phyloP scores from a whole-genome alignment of 1,139 yeast genomes.

The Geotrichum citri-aurantii region DNA sequence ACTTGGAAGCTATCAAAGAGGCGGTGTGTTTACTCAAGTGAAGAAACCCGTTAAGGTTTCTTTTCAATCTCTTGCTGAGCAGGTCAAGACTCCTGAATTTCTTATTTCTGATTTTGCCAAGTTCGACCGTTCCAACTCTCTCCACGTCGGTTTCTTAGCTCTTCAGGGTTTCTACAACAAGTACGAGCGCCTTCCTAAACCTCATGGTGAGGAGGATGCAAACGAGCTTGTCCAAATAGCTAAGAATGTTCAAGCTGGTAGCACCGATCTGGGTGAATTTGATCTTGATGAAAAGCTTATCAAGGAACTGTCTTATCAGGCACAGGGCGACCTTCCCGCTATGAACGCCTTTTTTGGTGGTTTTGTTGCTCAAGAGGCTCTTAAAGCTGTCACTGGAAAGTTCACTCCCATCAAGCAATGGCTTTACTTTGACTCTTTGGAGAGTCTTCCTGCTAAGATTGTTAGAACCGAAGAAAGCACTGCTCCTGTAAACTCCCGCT shows the following conservation, averaged over 20 bases:
- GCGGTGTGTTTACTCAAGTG: conserved; percentile 90
- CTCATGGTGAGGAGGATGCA: conserved; percentile 73
- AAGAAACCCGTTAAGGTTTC: conserved; percentile 65
- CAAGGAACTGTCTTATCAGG: conserved; percentile 71
- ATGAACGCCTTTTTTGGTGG: conserved; percentile 91
- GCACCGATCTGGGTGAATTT: conserved; percentile 48
- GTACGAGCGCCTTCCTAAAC: conserved; percentile 70
- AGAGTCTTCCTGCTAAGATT: conserved; percentile 66
- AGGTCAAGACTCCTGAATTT: conserved; percentile 71
- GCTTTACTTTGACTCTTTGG: conserved; percentile 90
- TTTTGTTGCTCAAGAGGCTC: conserved; percentile 90
- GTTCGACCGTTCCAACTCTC: conserved; percentile 83
- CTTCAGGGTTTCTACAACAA: conserved; percentile 64
- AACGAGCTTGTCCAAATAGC: conserved; percentile 57
- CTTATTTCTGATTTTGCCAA: conserved; percentile 85
- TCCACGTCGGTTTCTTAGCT: conserved; percentile 90
- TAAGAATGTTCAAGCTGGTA: conserved; percentile 30
- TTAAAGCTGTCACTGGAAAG: conserved; percentile 92
- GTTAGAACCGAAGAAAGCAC: conserved; percentile 65
- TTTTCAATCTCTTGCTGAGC: conserved; percentile 61
- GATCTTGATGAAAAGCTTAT: conserved; percentile 61
- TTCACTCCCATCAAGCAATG: conserved; percentile 87
- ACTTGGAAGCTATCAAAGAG: conserved; percentile 64
- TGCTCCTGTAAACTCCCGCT: conserved; percentile 71
- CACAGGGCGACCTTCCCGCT: conserved; percentile 90